A percentile compares a stretch with the other conserved stretches of the same genome.
phyloP scores from a whole-genome alignment of 441 rosid species.

The Euphorbia schlechtendalii region DNA sequence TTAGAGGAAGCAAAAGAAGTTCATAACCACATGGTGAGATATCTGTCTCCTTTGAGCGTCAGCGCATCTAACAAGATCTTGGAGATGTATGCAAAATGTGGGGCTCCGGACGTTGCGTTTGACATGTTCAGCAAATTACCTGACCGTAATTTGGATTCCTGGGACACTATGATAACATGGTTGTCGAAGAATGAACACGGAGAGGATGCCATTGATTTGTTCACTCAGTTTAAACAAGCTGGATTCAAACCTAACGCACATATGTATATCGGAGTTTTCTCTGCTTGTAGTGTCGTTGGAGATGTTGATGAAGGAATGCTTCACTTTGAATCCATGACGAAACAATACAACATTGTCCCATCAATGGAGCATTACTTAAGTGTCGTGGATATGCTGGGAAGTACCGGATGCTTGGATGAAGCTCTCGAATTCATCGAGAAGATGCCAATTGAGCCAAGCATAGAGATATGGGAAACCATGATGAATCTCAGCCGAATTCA shows the following conservation, averaged over 20 bases:
- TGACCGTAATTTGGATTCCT: constrained; percentile 44
- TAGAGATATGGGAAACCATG: constrained; percentile 64
- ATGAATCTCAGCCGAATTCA: constrained; percentile 69
- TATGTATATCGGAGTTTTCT: constrained; percentile 55
- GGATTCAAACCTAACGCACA: constrained; percentile 56
- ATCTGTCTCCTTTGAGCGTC: constrained; percentile 30
- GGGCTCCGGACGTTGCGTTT: constrained; percentile 41
- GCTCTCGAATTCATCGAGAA: constrained; percentile 64
- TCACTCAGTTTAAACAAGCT: constrained; percentile 49
- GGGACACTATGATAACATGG: constrained; percentile 61
- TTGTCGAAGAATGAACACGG: constrained; percentile 62
- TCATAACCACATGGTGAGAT: constrained; percentile 42
- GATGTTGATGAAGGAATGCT: constrained; percentile 67
- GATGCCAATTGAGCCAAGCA: constrained; percentile 57
- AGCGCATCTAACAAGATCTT: constrained; percentile 40
- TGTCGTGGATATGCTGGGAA: constrained; percentile 63
- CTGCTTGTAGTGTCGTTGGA: constrained; percentile 57
- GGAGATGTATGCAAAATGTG: constrained; percentile 66
- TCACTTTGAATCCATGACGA: constrained; percentile 67
- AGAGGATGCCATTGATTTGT: constrained; percentile 80
- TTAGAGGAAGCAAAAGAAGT: constrained; percentile 53
- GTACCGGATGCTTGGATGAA: constrained; percentile 63
- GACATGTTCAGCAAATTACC: constrained; percentile 50
- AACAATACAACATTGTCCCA: constrained; percentile 50
- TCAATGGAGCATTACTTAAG: constrained; percentile 56